Conservation (phyloP, 2,329 filamentous ascomycete species). For the Clonostachys byssicola region DNA sequence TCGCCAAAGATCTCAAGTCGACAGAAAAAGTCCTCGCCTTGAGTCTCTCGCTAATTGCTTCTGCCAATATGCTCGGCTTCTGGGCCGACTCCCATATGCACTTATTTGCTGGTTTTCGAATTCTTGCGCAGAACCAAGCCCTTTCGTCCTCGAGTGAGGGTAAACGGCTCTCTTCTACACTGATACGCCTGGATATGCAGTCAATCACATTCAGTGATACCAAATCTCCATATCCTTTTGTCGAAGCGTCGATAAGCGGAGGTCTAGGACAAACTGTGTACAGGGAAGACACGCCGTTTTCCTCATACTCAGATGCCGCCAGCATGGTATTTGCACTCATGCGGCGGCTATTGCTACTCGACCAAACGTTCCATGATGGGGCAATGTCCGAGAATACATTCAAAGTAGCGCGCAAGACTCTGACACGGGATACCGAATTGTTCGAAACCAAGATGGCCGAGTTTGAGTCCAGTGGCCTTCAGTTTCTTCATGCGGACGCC, state of each 20-base stretch:
- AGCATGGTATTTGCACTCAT: slow-evolving; percentile 1
- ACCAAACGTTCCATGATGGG: not conserved
- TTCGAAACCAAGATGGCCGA: not conserved
- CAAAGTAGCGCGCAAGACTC: not conserved
- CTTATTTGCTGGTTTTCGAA: slow-evolving; percentile 16
- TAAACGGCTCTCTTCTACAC: slow-evolving; percentile 6
- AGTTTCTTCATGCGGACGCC: not conserved
- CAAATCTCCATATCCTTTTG: slow-evolving; percentile 19
- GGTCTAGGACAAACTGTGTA: no score
- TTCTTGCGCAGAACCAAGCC: not conserved
- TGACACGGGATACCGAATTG: not conserved
- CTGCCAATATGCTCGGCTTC: slow-evolving; percentile 21
- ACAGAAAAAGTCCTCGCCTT: slow-evolving; percentile 15
- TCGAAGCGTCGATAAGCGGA: not conserved
- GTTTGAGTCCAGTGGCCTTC: not conserved
- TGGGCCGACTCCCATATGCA: slow-evolving; percentile 23
- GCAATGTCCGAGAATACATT: not conserved
- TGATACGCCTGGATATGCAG: slow-evolving; percentile 23
- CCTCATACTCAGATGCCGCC: not conserved
- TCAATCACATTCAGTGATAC: slow-evolving; percentile 25
- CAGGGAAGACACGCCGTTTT: not conserved
- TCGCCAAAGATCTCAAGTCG: slow-evolving; percentile 16
- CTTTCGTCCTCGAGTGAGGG: not conserved
- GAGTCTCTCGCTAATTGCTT: slow-evolving; percentile 21
- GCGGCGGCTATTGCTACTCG: slow-evolving; percentile 1